A percentile compares a stretch with the other conserved stretches of the same genome.
Conservation (phyloP, 805 yeast species). For the Metschnikowia similis region DNA sequence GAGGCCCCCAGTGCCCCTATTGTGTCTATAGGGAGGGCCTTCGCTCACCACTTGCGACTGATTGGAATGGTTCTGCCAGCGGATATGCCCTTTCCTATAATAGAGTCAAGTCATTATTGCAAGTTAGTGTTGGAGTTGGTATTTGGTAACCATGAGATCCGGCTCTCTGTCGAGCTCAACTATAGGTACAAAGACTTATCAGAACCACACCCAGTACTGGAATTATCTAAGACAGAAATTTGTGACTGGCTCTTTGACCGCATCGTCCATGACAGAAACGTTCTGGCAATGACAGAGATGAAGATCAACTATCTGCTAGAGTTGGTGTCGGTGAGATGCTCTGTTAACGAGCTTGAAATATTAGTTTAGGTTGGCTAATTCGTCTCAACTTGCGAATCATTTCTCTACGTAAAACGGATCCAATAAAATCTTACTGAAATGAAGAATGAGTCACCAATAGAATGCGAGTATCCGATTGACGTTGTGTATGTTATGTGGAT, state of each 20-base stretch:
- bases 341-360: conserved; percentile 13
- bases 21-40: conserved; percentile 14
- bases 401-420: no score
- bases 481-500: neutral
- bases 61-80: conserved; percentile 10
- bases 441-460: neutral
- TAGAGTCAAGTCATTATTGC: conserved; percentile 7
- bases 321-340: conserved; percentile 8
- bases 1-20: conserved; percentile 11
- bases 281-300: conserved; percentile 12
- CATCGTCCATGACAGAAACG: conserved; percentile 9
- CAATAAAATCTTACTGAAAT: neutral
- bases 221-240: conserved; percentile 9
- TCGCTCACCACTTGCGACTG: conserved; percentile 11
- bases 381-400: no score
- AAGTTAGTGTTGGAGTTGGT: conserved; percentile 8
- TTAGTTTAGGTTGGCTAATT: neutral
- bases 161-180: conserved; percentile 6
- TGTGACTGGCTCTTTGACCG: conserved; percentile 13
- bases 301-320: conserved; percentile 10
- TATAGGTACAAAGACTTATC: conserved; percentile 8
- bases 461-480: neutral
- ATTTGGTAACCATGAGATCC: conserved; percentile 4
- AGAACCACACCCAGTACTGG: conserved; percentile 1
- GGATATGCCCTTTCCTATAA: neutral